Base-by-base conservation (phyloP, 139 green algal species). In the Volvox reticuliferus region DNA sequence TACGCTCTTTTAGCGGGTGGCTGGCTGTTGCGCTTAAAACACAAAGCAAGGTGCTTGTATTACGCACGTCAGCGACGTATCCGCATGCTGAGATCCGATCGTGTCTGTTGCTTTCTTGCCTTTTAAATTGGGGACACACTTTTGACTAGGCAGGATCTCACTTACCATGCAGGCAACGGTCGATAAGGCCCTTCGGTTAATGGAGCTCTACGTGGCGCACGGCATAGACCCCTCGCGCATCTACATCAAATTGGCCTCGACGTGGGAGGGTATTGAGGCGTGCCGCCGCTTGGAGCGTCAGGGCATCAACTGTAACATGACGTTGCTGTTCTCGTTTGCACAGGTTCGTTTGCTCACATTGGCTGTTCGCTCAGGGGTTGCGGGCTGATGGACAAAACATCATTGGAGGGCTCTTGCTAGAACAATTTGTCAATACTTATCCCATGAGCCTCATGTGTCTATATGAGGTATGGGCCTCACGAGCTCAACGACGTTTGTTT, bases 291-390 rank as follows among this genome's bases (percentile, higher is more conserved):
- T 99, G 90, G 92, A 98, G 94, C 93, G 94, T 76, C 90, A 98
- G 92, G 97, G 97, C 92, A 97, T 99, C 87, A 91, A 97, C 93
- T 96, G 92, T 93, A 99, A 99, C 95, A 98, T 98, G 96, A 99
- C 97, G 26, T 94, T 99, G 82, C 95, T 99, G 30, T 99, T 99
- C 96, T 96, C 91, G 61, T 98, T 99, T 87, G 97, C 92, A 0
- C 97, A 99, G 96, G 97, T 96, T 82, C 0, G 33, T 9, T 55
- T 9, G 9, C 44, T 55, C 44, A n/a, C n/a, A n/a, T n/a, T n/a
- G 44, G 9, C 44, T 55, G 5, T 55, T 55, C 5, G 44, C 44
- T 14, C 5, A 55, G 44, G 44, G 44, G 9, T 55, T 55, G 44
- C 5, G 44, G 44, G 44, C 44, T 55, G 44, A 55, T 9, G 44